These are phyloP conservation scores for Camellia japonica DNA, from an alignment of 148 eudicot genomes.

Conservation along the genomic window DNA sequence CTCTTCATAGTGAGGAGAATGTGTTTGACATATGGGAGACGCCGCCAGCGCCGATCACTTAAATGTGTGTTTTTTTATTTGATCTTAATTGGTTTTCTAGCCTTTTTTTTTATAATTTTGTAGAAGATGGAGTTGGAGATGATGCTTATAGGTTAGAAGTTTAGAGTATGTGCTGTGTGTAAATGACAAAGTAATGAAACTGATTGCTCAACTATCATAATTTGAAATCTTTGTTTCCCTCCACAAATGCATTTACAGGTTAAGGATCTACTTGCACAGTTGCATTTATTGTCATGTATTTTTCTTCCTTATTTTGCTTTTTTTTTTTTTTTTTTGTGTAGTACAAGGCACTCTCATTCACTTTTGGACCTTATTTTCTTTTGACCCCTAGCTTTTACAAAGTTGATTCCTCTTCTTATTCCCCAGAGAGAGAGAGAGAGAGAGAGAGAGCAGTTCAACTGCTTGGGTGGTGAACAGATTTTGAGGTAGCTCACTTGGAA, in stretches of 20 bases:
- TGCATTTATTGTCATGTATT: too few relatives aligned
- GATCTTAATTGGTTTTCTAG: background rate
- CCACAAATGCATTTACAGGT: background rate
- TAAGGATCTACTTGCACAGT: too few relatives aligned
- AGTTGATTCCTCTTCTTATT: slow-evolving; percentile 22
- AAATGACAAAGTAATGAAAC: slow-evolving; percentile 17
- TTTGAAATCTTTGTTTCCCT: background rate
- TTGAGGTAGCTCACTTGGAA: slow-evolving; percentile 19
- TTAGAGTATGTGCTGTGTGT: background rate
- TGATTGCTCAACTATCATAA: slow-evolving; percentile 16
- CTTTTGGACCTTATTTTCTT: slow-evolving; percentile 18
- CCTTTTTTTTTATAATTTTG: background rate
- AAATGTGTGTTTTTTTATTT: background rate
- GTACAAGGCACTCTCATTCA: background rate
- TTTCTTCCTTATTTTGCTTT: too few relatives aligned
- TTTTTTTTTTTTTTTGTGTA: too few relatives aligned
- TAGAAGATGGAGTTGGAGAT: background rate
- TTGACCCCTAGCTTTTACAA: slow-evolving; percentile 22
- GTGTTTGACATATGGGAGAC: slow-evolving; percentile 94
- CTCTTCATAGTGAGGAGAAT: slow-evolving; percentile 82
- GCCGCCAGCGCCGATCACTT: slow-evolving; percentile 42
- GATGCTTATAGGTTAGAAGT: slow-evolving; percentile 9
- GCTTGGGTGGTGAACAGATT: slow-evolving; percentile 11
- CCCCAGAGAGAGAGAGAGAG: too few relatives aligned
- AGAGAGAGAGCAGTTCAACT: slow-evolving; percentile 25